Evolutionary conservation across 805 yeast genomes (phyloP), one percentile per base, ranked within the genome.

Genomic region (Candida coleopterorum): DNA sequence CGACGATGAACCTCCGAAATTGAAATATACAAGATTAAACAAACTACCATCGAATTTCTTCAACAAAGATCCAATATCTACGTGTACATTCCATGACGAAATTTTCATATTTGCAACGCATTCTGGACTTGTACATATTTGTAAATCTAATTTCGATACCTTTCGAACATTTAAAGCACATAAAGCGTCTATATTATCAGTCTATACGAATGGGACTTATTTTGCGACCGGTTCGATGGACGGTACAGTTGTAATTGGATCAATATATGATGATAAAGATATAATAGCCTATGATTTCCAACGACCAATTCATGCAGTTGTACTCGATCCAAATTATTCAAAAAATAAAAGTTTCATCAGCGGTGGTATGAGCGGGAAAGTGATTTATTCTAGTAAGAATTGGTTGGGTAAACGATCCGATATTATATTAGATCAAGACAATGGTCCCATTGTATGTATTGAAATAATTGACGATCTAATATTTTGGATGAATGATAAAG

Each of bases 191-290:
- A 75, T 93, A 2, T 60, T 89, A 28, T 75, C 86, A 0, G 68
- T 87, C 0, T 75, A 79, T 37, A 70, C 83, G 2, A 94, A 86
- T 50, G 93, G 94, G 0, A 59, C 59, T 7, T 77, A 72, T 49
- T 77, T 93, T 41, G 94, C 93, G 0, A 80, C 95, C 0, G 96
- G 89, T 0, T 87, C 97, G 0, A 81, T 90, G 66, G 98, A 93
- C 54, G 98, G 98, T 0, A 84, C 95, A 0, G 83, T 90, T 0
- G 87, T 87, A 2, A 74, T 87, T 4, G 93, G 96, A 0, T 74
- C 88, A 2, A 62, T 85, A 1, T 40, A 45, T 2, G 84, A 81
- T 43, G 75, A 75, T 14, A 60, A 66, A 4, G 93, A 83, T 47
- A 75, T 83, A 2, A 66, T 72, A 0, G 88, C 87, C 2, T 81